phyloP scores from a whole-genome alignment of 768 basidiomycete species.

The Russula vinacea region DNA sequence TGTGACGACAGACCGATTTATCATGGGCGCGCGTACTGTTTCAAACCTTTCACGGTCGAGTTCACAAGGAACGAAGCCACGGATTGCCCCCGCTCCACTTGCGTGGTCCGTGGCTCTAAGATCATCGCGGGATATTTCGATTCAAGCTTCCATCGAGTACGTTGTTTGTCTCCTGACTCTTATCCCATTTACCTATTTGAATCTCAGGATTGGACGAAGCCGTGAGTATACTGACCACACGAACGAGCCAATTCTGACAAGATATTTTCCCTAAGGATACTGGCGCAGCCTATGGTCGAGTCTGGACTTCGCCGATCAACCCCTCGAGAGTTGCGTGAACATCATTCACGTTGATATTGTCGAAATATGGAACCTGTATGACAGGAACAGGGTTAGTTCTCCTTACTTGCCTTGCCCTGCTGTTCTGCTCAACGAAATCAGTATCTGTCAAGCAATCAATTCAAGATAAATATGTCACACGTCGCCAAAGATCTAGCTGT shows the following conservation, averaged over 20 bases:
- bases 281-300: slow-evolving; percentile 13
- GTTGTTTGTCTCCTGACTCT: neutral
- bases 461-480: slow-evolving; percentile 17
- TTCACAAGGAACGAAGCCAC: neutral
- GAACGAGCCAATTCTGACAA: neutral
- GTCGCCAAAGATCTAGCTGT: slow-evolving; percentile 3
- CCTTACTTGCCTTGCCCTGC: neutral
- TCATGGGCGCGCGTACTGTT: neutral
- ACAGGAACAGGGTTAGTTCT: neutral
- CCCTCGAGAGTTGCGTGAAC: slow-evolving; percentile 1
- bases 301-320: neutral
- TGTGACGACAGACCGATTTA: neutral
- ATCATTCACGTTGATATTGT: slow-evolving; percentile 7
- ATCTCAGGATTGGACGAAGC: slow-evolving; percentile 1
- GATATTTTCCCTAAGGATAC: neutral
- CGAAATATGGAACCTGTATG: slow-evolving; percentile 15
- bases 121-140: neutral
- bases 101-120: slow-evolving; percentile 10
- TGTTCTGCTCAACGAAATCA: neutral
- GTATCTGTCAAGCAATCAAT: neutral
- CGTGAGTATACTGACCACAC: neutral
- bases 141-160: slow-evolving; percentile 15
- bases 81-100: neutral
- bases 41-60: neutral
- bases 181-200: neutral